Evolutionary conservation across 345 rosid genomes (phyloP).

Genomic region (Laguncularia racemosa): DNA sequence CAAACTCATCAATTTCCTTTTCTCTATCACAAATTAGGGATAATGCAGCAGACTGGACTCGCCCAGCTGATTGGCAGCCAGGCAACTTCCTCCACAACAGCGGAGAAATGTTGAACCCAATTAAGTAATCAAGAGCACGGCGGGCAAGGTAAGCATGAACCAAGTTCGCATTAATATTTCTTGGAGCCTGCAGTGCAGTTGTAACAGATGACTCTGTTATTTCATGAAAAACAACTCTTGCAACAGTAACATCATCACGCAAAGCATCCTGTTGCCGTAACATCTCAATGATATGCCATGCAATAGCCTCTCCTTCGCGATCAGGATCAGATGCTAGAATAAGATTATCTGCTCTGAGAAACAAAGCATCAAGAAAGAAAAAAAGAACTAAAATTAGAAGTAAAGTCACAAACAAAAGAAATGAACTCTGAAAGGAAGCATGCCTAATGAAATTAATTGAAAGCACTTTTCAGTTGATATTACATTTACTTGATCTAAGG

Average conservation of each 20-base stretch:
- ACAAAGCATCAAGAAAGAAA: constrained; percentile 21
- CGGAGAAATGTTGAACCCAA: constrained; percentile 93
- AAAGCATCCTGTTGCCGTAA: constrained; percentile 90
- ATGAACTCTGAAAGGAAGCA: not conserved
- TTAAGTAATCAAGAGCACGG: constrained; percentile 93
- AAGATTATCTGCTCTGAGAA: constrained; percentile 87
- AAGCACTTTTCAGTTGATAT: not conserved
- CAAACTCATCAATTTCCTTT: constrained; percentile 81
- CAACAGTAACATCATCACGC: constrained; percentile 53
- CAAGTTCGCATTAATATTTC: constrained; percentile 75
- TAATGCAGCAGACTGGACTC: constrained; percentile 97
- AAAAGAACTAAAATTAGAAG: constrained; percentile 23
- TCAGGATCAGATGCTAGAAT: constrained; percentile 99
- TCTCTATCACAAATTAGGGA: constrained; percentile 91
- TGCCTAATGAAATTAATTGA: not conserved
- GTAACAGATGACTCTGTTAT: constrained; percentile 90
- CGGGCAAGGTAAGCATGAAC: constrained; percentile 95
- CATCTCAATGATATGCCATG: constrained; percentile 99
- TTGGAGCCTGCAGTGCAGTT: constrained; percentile 70
- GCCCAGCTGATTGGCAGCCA: constrained; percentile 96
- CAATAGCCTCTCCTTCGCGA: constrained; percentile 99
- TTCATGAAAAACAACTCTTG: constrained; percentile 93
- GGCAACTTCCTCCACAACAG: constrained; percentile 95
- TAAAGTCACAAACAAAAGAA: constrained; percentile 4
- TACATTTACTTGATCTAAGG: not conserved